Conservation (phyloP, 495 filamentous ascomycete species). For the Annulohypoxylon nitens region DNA sequence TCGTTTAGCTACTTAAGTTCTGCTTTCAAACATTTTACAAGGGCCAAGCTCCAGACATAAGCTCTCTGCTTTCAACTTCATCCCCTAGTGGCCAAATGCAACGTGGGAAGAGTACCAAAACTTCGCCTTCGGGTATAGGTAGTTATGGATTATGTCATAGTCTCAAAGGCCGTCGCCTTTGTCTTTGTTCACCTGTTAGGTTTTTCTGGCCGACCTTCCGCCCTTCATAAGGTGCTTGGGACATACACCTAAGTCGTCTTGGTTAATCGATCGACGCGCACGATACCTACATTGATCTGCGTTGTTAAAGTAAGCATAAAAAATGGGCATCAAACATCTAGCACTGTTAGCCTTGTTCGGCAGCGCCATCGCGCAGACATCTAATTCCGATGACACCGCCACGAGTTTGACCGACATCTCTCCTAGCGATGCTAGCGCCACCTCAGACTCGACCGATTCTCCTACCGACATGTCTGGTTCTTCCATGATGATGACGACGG, state of each 20-base stretch:
- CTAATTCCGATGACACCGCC: slow-evolving; percentile 21
- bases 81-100: slow-evolving; percentile 11
- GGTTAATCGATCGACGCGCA: not conserved
- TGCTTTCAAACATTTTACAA: slow-evolving; percentile 34
- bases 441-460: not conserved
- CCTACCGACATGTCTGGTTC: slow-evolving; percentile 11
- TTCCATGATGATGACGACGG: slow-evolving; percentile 1
- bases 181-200: slow-evolving; percentile 27
- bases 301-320: not conserved
- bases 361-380: slow-evolving; percentile 39
- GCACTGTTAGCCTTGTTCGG: slow-evolving; percentile 37
- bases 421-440: slow-evolving; percentile 6
- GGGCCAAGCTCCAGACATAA: not conserved
- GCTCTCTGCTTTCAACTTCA: slow-evolving; percentile 16
- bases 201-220: slow-evolving; percentile 15
- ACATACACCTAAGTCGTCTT: not conserved
- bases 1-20: not conserved
- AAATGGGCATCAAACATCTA: slow-evolving; percentile 40
- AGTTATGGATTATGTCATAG: slow-evolving; percentile 29
- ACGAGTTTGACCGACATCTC: slow-evolving; percentile 26
- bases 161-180: slow-evolving; percentile 30
- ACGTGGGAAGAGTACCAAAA: slow-evolving; percentile 24
- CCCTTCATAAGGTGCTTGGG: not conserved
- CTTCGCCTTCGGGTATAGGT: slow-evolving; percentile 11
- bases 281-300: not conserved